These are phyloP conservation scores for Cutaneotrichosporon dermatis DNA, from an alignment of 1,284 basidiomycete species.

Conservation along the genomic window DNA sequence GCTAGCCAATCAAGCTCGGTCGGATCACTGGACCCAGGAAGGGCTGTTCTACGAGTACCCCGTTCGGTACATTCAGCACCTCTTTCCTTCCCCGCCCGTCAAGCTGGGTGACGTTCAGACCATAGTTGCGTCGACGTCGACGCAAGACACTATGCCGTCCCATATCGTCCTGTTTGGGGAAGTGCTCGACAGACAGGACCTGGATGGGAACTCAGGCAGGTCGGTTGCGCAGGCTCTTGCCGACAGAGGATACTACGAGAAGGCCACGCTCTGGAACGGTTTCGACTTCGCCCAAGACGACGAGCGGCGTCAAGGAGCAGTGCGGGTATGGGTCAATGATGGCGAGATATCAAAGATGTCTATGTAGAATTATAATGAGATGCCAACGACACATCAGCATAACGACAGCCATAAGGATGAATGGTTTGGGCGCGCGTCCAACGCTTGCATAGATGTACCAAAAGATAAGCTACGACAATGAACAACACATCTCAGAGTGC, in stretches of 20 bases:
- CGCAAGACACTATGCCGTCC: slow-evolving; percentile 54
- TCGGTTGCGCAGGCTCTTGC: slow-evolving; percentile 55
- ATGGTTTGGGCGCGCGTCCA: too few species aligned
- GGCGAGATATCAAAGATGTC: too few species aligned
- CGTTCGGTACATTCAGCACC: slow-evolving; percentile 58
- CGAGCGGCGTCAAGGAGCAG: slow-evolving; percentile 65
- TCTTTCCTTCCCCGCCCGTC: slow-evolving; percentile 53
- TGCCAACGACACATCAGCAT: too few species aligned
- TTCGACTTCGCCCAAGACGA: slow-evolving; percentile 73
- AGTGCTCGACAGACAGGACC: slow-evolving; percentile 52
- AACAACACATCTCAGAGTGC: too few species aligned
- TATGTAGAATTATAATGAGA: too few species aligned
- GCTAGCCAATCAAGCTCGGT: slow-evolving; percentile 38
- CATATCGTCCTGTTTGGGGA: slow-evolving; percentile 75
- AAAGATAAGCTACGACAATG: too few species aligned
- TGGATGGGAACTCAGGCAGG: background rate
- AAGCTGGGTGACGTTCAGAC: background rate
- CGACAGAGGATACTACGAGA: slow-evolving; percentile 63
- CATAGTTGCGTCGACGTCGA: background rate
- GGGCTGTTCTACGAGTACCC: slow-evolving; percentile 77
- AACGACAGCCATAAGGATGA: too few species aligned
- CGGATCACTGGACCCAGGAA: slow-evolving; percentile 71
- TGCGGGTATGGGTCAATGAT: slow-evolving; percentile 46
- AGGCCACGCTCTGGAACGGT: slow-evolving; percentile 58
- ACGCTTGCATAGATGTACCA: too few species aligned